Evolutionary conservation across 2,329 filamentous ascomycete genomes (phyloP).

Genomic region (Chaetomium olivaceum): DNA sequence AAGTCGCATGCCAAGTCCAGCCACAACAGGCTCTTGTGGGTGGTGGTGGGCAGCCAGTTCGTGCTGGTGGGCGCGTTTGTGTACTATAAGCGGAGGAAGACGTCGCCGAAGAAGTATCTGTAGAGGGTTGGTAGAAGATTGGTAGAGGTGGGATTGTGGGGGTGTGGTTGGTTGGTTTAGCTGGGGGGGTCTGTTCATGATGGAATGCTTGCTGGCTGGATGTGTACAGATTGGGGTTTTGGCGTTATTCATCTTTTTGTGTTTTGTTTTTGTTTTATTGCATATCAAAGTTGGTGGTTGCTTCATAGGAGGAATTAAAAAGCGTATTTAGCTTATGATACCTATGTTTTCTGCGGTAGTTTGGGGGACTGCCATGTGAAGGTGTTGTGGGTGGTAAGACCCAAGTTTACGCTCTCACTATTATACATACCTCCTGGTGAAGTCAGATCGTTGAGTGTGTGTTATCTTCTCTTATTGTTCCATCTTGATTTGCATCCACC

Average conservation of each 20-base stretch:
- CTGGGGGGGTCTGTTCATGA: slow-evolving; percentile 1
- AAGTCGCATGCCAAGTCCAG: slow-evolving; percentile 49
- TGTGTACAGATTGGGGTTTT: slow-evolving; percentile 8
- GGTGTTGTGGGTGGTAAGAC: not conserved
- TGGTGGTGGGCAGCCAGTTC: slow-evolving; percentile 74
- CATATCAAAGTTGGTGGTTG: slow-evolving; percentile 2
- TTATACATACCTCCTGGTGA: too few species aligned
- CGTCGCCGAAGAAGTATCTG: slow-evolving; percentile 89
- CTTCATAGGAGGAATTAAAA: slow-evolving; percentile 18
- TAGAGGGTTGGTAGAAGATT: not conserved
- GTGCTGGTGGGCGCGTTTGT: slow-evolving; percentile 69
- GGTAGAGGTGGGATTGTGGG: too few species aligned
- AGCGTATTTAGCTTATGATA: not conserved
- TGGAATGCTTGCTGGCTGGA: slow-evolving; percentile 6
- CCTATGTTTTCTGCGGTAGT: not conserved
- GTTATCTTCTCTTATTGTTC: too few species aligned
- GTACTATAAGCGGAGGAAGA: slow-evolving; percentile 76
- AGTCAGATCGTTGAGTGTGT: too few species aligned
- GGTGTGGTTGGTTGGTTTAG: not conserved
- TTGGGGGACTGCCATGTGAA: not conserved
- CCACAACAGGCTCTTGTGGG: slow-evolving; percentile 60
- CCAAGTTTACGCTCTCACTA: too few species aligned
- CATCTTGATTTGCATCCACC: too few species aligned
- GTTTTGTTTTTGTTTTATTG: not conserved
- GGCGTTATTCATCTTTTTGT: not conserved